These are phyloP conservation scores for Pulveroboletus sp. DNA, from an alignment of 768 basidiomycete species.

Conservation along the genomic window DNA sequence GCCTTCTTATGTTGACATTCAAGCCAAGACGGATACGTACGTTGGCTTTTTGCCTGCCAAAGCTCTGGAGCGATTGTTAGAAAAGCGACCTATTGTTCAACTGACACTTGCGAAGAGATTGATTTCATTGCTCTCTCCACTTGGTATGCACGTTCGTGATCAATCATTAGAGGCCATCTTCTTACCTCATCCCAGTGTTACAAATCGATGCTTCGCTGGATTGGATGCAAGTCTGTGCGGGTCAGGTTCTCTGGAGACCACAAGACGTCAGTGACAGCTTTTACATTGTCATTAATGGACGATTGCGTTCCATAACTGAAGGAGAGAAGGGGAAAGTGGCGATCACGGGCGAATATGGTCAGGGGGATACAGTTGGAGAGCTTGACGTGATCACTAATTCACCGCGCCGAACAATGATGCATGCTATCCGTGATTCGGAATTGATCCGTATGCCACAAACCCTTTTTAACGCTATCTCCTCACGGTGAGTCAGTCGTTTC, in stretches of 20 bases:
- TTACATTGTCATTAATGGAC: conserved; percentile 97
- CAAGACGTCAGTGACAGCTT: conserved; percentile 91
- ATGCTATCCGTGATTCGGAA: conserved; percentile 97
- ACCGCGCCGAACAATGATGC: conserved; percentile 81
- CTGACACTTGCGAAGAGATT: conserved; percentile 94
- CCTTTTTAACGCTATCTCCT: conserved; percentile 94
- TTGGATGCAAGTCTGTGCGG: conserved; percentile 96
- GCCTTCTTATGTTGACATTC: conserved; percentile 94
- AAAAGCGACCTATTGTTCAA: conserved; percentile 92
- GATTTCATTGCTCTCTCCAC: conserved; percentile 88
- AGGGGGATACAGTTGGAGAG: conserved; percentile 96
- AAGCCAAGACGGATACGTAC: conserved; percentile 96
- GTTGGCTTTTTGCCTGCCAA: conserved; percentile 91
- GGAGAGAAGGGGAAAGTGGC: conserved; percentile 69
- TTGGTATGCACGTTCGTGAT: conserved; percentile 47
- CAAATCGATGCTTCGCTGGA: conserved; percentile 97
- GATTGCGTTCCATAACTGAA: conserved; percentile 85
- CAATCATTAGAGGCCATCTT: not conserved
- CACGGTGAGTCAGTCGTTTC: conserved; percentile 44
- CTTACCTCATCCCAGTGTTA: conserved; percentile 52
- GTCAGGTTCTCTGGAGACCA: conserved; percentile 92
- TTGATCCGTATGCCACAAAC: conserved; percentile 96
- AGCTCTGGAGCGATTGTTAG: conserved; percentile 84
- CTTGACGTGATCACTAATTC: conserved; percentile 95
- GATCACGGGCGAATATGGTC: conserved; percentile 91